These are phyloP conservation scores for Cavenderia fasciculata DNA, from an alignment of 78 protist species.

Conservation along the genomic window DNA sequence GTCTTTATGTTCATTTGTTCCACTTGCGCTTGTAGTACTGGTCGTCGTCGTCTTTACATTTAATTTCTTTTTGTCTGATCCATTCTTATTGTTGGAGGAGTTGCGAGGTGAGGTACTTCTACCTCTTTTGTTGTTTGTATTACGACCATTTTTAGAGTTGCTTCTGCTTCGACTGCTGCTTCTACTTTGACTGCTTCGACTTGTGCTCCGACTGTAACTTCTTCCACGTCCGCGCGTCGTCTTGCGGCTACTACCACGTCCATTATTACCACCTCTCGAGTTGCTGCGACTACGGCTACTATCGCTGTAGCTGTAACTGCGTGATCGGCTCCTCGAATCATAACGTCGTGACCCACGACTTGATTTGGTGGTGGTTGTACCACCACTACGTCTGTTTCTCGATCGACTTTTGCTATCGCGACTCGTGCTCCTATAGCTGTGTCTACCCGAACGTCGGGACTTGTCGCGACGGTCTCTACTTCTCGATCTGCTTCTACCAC, in stretches of 20 bases:
- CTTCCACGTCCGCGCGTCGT: neutral
- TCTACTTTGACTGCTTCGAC: neutral
- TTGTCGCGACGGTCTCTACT: no score
- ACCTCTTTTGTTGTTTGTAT: neutral
- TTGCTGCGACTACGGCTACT: neutral
- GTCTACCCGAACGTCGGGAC: no score
- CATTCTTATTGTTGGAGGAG: no score
- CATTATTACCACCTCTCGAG: neutral
- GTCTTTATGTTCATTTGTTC: no score
- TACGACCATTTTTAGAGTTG: neutral
- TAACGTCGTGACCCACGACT: no score
- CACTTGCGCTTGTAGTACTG: no score
- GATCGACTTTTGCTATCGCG: neutral
- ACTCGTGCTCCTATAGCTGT: no score
- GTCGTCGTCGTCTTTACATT: no score
- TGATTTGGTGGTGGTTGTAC: neutral
- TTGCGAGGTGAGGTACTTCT: no score
- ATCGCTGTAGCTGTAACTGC: neutral
- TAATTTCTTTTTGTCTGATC: no score
- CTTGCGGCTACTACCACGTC: neutral
- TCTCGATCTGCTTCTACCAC: slow-evolving; percentile 5
- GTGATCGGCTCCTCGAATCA: no score
- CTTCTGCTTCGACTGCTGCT: neutral
- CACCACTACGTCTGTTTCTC: neutral
- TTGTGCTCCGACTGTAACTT: neutral